These are phyloP conservation scores for Chrysoporthe austroafricana DNA, from an alignment of 2,329 filamentous ascomycete genomes.

Conservation along the genomic window DNA sequence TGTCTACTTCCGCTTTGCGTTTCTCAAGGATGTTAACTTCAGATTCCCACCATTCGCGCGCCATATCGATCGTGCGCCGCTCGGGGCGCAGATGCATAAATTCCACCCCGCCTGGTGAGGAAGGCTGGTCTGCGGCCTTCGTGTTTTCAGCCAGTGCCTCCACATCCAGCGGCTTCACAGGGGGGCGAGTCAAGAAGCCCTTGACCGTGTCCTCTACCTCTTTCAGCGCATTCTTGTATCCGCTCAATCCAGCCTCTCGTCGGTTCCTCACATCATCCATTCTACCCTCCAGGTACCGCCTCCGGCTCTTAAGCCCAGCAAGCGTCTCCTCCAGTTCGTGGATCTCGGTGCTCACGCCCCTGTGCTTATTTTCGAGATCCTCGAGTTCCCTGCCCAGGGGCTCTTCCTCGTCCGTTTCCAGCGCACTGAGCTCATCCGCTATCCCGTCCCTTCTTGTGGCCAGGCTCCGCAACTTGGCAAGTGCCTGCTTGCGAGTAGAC, in stretches of 20 bases:
- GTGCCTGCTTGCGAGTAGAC: slow-evolving; percentile 57
- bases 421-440: slow-evolving; percentile 53
- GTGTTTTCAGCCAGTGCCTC: slow-evolving; percentile 42
- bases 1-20: slow-evolving; percentile 59
- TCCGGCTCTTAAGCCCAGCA: slow-evolving; percentile 61
- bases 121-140: slow-evolving; percentile 30
- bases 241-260: slow-evolving; percentile 72
- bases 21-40: slow-evolving; percentile 61
- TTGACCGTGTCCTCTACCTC: slow-evolving; percentile 67
- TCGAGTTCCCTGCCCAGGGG: slow-evolving; percentile 65
- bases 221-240: slow-evolving; percentile 68
- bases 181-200: slow-evolving; percentile 61
- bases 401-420: slow-evolving; percentile 60
- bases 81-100: slow-evolving; percentile 66
- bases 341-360: slow-evolving; percentile 64
- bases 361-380: slow-evolving; percentile 59
- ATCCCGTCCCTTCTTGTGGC: slow-evolving; percentile 55
- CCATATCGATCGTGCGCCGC: slow-evolving; percentile 71
- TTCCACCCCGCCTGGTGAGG: slow-evolving; percentile 49
- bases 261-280: slow-evolving; percentile 67
- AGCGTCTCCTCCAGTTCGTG: slow-evolving; percentile 67
- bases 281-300: slow-evolving; percentile 61
- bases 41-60: slow-evolving; percentile 69
- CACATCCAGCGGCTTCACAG: slow-evolving; percentile 56
- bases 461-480: slow-evolving; percentile 61